Conservation (phyloP, 768 basidiomycete species). For the Calocera viscosa region DNA sequence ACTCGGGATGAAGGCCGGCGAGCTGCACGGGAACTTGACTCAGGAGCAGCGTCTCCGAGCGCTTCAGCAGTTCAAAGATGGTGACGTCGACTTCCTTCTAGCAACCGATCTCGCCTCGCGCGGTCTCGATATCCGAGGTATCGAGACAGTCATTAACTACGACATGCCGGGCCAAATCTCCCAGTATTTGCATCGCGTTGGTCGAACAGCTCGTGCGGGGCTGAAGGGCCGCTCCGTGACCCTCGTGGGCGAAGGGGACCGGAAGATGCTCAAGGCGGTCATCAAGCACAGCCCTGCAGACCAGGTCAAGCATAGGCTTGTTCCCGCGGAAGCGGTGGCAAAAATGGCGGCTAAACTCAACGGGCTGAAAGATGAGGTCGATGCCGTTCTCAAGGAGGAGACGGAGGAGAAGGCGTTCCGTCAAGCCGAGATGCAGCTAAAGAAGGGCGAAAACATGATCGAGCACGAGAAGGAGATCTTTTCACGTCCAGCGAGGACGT, state of each 20-base stretch:
- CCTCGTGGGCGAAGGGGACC: conserved; percentile 87
- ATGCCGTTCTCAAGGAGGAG: conserved; percentile 75
- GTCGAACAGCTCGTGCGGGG: conserved; percentile 92
- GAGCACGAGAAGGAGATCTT: conserved; percentile 88
- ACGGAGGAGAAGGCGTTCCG: conserved; percentile 89
- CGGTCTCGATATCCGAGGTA: conserved; percentile 93
- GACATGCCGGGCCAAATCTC: conserved; percentile 92
- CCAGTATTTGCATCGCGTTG: conserved; percentile 93
- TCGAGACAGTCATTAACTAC: conserved; percentile 96
- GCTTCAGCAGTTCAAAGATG: conserved; percentile 76
- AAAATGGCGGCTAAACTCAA: conserved; percentile 61
- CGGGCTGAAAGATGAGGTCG: conserved; percentile 60
- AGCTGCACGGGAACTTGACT: conserved; percentile 87
- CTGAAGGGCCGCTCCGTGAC: conserved; percentile 90
- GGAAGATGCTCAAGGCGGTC: conserved; percentile 90
- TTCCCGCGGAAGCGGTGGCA: conserved; percentile 60
- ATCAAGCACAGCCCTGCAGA: conserved; percentile 80
- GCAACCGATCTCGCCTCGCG: conserved; percentile 93
- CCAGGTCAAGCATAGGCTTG: conserved; percentile 75
- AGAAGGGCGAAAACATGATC: conserved; percentile 89
- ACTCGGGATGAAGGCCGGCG: conserved; percentile 77
- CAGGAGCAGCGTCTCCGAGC: conserved; percentile 94
- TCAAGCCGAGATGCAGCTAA: conserved; percentile 89
- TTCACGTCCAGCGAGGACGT: conserved; percentile 88
- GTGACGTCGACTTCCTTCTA: conserved; percentile 80